Conservation (phyloP, 768 basidiomycete genomes). For the Solioccasus polychromus region DNA sequence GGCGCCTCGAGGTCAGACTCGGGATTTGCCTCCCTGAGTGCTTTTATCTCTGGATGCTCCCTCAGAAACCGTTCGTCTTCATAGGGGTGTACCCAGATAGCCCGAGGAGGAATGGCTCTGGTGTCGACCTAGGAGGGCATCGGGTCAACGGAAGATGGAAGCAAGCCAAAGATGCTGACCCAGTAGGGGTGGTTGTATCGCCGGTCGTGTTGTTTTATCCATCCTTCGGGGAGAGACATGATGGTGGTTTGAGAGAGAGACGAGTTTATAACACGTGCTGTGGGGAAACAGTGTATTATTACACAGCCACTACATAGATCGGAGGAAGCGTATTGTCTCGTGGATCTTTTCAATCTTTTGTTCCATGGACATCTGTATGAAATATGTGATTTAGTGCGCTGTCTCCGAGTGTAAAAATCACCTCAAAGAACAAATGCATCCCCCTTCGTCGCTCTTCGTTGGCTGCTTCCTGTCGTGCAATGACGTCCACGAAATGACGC, state of each 20-base stretch:
- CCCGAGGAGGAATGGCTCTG: conserved; percentile 54
- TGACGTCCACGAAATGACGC: conserved; percentile 43
- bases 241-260: neutral
- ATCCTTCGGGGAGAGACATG: conserved; percentile 52
- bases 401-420: too few species aligned
- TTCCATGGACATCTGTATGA: conserved; percentile 49
- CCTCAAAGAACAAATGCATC: conserved; percentile 54
- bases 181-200: conserved; percentile 46
- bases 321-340: conserved; percentile 44
- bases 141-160: neutral
- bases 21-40: conserved; percentile 36
- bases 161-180: conserved; percentile 29
- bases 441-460: conserved; percentile 37
- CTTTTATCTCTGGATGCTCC: conserved; percentile 49
- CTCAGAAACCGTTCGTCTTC: conserved; percentile 64
- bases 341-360: conserved; percentile 52
- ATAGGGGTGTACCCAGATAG: conserved; percentile 72
- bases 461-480: conserved; percentile 40
- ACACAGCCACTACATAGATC: conserved; percentile 19
- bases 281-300: neutral
- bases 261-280: conserved; percentile 19
- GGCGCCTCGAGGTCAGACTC: conserved; percentile 13
- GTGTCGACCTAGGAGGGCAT: conserved; percentile 56
- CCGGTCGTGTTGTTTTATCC: conserved; percentile 49
- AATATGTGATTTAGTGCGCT: too few species aligned